Evolutionary conservation across 1,284 basidiomycete genomes (phyloP), one percentile per base, ranked within the genome.

Genomic region (Leucoagaricus sp.): DNA sequence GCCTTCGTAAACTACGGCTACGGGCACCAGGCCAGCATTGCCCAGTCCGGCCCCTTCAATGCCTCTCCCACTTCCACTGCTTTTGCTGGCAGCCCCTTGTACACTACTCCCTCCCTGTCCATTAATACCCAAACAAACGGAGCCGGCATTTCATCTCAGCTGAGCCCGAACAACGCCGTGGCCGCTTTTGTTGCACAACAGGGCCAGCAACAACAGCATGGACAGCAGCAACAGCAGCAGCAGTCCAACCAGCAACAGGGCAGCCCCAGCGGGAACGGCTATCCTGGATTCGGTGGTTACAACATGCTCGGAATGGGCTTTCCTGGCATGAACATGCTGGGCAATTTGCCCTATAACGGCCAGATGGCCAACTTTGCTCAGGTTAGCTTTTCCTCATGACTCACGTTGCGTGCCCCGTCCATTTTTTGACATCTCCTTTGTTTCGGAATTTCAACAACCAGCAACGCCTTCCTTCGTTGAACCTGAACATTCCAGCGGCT

Each of bases 1-100:
- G 81, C 85, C 34, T 91, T 89, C 68, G 87, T 87, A 59, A 91
- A 91, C 78, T 92, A 91, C 67, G 89, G 90, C 61, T 92, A 91
- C 67, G 89, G 88, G 26, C 85, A 86, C 21, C 85, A 89, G 64
- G 85, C 86, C 40, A 81, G 71, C 68, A 80, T 88, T 60, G 67
- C 77, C 59, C 78, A 87, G 69, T 65, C 77, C 59, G 72, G 48
- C n/a, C 51, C 74, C 59, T 75, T 80, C 63, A 77, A 68, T 63
- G 75, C 70, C 65, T 79, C 81, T 49, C 79, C 82, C 51, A 74
- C 78, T 25, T 76, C 73, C 50, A 72, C 67, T 58, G 72, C 68
- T 60, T 83, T 82, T 67, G 67, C 71, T 58, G 73, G 69, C 60
- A 78, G 75, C 64, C 81, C 83, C 33, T 77, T 91, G 57, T 90